Percentiles rank a stretch among this genome's conserved stretches.
Conservation (phyloP, 2,329 filamentous ascomycete species). For the Aspergillus sp. region DNA sequence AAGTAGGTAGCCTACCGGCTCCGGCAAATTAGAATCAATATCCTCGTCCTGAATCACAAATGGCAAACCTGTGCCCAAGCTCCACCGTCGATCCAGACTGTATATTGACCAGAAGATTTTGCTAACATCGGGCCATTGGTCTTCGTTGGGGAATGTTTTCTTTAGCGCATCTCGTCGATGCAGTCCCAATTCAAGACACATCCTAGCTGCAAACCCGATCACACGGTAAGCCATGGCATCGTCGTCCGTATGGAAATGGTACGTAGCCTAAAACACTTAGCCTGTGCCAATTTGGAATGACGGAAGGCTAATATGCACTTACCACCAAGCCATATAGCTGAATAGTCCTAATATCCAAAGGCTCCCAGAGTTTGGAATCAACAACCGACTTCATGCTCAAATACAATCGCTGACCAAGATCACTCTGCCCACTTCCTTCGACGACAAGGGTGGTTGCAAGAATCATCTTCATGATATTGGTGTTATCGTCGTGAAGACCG, state of each 20-base stretch:
- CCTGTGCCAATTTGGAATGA: neutral
- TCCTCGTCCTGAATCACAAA: conserved; percentile 80
- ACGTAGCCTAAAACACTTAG: conserved; percentile 52
- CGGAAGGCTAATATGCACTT: conserved; percentile 6
- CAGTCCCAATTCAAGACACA: conserved; percentile 76
- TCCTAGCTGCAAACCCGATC: conserved; percentile 72
- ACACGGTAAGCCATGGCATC: conserved; percentile 81
- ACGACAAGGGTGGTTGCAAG: conserved; percentile 71
- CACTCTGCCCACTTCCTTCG: conserved; percentile 72
- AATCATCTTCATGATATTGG: conserved; percentile 73
- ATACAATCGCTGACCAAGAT: conserved; percentile 65
- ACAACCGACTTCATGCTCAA: conserved; percentile 66
- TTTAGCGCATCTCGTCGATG: conserved; percentile 69
- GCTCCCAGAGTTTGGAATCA: conserved; percentile 56
- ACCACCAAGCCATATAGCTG: conserved; percentile 50
- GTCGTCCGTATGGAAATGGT: conserved; percentile 78
- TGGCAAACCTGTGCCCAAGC: conserved; percentile 80
- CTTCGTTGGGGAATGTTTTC: conserved; percentile 59
- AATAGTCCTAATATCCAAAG: conserved; percentile 52
- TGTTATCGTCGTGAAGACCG: conserved; percentile 55
- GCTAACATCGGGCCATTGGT: conserved; percentile 61
- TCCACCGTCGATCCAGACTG: conserved; percentile 78
- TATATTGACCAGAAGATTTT: conserved; percentile 83
- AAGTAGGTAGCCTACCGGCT: conserved; percentile 54
- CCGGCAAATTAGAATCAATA: conserved; percentile 70